Percentiles rank a stretch among this genome's conserved stretches.
These are phyloP conservation scores for Ceratocystis colombiana DNA, from an alignment of 2,329 filamentous ascomycete species.

Conservation along the genomic window DNA sequence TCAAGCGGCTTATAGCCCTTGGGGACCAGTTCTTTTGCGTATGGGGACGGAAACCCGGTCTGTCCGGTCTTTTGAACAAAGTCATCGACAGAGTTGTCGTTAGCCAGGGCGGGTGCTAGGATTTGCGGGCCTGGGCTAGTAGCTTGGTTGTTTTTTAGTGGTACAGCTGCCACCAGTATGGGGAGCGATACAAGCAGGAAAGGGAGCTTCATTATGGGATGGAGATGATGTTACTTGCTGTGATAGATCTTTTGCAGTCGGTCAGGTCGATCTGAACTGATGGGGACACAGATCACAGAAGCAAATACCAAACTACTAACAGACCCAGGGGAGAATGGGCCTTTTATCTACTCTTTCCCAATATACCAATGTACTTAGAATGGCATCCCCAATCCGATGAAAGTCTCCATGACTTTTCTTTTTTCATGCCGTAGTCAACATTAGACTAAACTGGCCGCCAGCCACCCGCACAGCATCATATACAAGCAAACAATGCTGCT, in stretches of 20 bases:
- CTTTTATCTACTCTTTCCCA: not conserved
- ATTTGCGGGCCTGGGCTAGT: not conserved
- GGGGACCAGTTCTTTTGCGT: not conserved
- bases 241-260: not conserved
- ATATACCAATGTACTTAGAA: too few relatives aligned
- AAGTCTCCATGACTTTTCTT: not conserved
- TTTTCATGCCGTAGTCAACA: not conserved
- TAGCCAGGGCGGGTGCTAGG: not conserved
- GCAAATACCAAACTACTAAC: not conserved
- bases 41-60: not conserved
- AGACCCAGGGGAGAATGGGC: not conserved
- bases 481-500: not conserved
- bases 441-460: slow-evolving; percentile 1
- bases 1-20: not conserved
- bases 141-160: not conserved
- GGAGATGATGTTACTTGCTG: not conserved
- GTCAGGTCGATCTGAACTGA: not conserved
- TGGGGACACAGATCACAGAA: not conserved
- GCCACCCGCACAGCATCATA: not conserved
- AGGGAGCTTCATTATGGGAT: not conserved
- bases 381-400: not conserved
- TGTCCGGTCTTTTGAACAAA: slow-evolving; percentile 6
- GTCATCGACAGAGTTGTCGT: not conserved
- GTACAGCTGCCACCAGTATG: not conserved
- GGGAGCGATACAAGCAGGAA: not conserved